These are phyloP conservation scores for Tuber indicum DNA, from an alignment of 495 filamentous ascomycete genomes.

Conservation along the genomic window DNA sequence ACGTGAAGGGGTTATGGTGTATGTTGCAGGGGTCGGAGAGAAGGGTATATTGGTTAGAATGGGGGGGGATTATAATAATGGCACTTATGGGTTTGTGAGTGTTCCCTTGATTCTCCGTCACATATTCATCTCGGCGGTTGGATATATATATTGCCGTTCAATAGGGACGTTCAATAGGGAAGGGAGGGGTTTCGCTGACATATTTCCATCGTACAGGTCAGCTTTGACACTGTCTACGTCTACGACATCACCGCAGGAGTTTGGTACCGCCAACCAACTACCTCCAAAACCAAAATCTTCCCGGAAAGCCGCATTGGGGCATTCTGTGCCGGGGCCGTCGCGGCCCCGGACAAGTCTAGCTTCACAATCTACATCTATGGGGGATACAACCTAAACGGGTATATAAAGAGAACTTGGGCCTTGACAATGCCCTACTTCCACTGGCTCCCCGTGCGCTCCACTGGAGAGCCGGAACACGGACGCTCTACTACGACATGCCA, in stretches of 20 bases:
- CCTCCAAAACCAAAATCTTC: not conserved
- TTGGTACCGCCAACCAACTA: not conserved
- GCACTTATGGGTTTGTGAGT: not conserved
- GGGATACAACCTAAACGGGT: not conserved
- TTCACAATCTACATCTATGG: not conserved
- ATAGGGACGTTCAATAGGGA: not conserved
- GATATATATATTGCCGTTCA: not conserved
- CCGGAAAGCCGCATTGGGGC: not conserved
- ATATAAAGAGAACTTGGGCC: not conserved
- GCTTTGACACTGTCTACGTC: not conserved
- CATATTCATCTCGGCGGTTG: not conserved
- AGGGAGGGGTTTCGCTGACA: not conserved
- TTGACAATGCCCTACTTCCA: conserved; percentile 4
- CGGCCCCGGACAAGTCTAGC: not conserved
- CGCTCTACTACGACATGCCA: not conserved
- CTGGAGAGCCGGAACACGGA: not conserved
- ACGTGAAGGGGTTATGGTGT: conserved; percentile 33
- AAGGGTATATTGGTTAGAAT: conserved; percentile 45
- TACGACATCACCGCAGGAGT: not conserved
- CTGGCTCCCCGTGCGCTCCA: not conserved
- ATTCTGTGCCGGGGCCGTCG: not conserved
- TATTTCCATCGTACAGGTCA: not conserved
- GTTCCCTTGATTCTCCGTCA: not conserved
- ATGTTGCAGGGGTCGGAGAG: conserved; percentile 39
- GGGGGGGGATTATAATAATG: conserved; percentile 39